phyloP scores from a whole-genome alignment of 2,329 filamentous ascomycete genomes.

The Xenoacremonium recifei region DNA sequence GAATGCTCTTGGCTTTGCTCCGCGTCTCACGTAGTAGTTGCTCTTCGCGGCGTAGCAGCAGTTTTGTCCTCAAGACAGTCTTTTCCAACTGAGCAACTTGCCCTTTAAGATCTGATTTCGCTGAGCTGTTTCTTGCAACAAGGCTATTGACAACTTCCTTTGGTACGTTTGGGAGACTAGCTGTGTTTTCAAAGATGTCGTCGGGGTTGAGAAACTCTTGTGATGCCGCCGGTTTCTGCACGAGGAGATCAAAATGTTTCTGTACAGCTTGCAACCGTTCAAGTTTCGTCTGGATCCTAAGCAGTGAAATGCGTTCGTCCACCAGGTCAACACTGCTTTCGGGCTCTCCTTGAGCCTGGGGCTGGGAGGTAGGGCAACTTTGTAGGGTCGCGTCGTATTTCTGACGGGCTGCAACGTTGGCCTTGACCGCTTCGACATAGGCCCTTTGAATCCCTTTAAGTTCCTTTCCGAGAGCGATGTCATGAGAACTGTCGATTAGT shows the following conservation, averaged over 20 bases:
- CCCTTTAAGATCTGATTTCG: conserved; percentile 42
- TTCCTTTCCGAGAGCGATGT: conserved; percentile 34
- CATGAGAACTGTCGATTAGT: conserved; percentile 41
- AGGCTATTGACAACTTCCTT: conserved; percentile 51
- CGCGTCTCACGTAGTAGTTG: conserved; percentile 50
- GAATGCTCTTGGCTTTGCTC: conserved; percentile 34
- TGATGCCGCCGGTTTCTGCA: conserved; percentile 50
- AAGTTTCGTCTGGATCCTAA: conserved; percentile 52
- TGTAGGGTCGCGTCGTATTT: conserved; percentile 42
- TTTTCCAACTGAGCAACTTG: conserved; percentile 56
- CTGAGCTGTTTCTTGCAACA: conserved; percentile 37
- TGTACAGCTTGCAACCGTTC: conserved; percentile 50
- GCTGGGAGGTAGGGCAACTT: conserved; percentile 12
- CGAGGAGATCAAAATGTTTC: conserved; percentile 49
- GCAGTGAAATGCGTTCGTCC: conserved; percentile 49
- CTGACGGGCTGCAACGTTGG: conserved; percentile 50
- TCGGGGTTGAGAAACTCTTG: conserved; percentile 49
- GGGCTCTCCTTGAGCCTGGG: conserved; percentile 17
- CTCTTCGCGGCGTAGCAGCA: conserved; percentile 56
- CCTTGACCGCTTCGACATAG: conserved; percentile 53
- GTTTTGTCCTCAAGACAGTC: conserved; percentile 56
- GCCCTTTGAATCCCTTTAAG: conserved; percentile 50
- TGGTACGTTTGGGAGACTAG: conserved; percentile 50
- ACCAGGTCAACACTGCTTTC: conserved; percentile 30
- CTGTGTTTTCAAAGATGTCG: conserved; percentile 44